Evolutionary conservation across 169 alveolate genomes (phyloP), one percentile per base, ranked within the genome.

Genomic region (Plasmodium gaboni): DNA sequence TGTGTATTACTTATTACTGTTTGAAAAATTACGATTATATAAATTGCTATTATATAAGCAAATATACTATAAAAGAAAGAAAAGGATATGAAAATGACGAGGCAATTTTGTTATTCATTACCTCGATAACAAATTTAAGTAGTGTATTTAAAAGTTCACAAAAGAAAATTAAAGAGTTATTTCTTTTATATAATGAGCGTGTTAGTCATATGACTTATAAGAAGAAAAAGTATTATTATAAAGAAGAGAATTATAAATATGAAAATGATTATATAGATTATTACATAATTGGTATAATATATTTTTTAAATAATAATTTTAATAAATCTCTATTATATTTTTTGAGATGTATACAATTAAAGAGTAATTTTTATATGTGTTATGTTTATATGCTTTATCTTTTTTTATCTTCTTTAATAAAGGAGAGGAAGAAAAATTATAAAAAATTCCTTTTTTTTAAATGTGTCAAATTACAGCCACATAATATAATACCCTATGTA

Each of bases 261-360:
- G 48, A 9, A 55, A 48, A 32, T 4, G 88, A 76, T 55, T 69
- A 63, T 48, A 42, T 76, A 8, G 88, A 76, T 3, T 76, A 64
- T 55, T 76, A 63, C 50, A 64, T 76, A 32, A 51, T 19, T 46
- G 88, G 88, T 24, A 69, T 76, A 26, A 64, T 76, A 63, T 32
- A n/a, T 9, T 67, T 76, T 64, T 42, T 76, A 67, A 76, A 64
- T 19, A 69, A 38, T 5, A 44, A 76, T 53, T 48, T 64, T 8
- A 53, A 28, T 8, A 51, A 65, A 55, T 13, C 88, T 46, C 44
- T 19, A 63, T 19, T 15, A 24, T 50, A 15, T 19, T 19, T 76
- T 48, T 46, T 32, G 22, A 76, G 61, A 55, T 63, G 88, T 24
- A 32, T 76, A 48, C 44, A 4, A 0, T 17, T 24, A 64, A 76